phyloP scores from a whole-genome alignment of 371 early-diverging fungal species.

The Actinomucor elegans region DNA sequence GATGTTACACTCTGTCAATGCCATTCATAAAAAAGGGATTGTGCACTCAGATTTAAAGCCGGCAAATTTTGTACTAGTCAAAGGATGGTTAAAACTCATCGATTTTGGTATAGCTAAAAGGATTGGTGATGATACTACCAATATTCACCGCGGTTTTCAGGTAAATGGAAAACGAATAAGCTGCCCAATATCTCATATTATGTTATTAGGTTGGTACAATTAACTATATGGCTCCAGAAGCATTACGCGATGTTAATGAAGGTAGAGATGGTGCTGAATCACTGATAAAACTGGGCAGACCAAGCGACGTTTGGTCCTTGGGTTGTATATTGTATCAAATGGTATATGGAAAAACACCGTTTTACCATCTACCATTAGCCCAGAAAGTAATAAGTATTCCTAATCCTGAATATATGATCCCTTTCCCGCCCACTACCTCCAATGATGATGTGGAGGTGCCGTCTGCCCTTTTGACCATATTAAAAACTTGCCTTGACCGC shows the following conservation, averaged over 20 bases:
- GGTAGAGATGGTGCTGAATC: slow-evolving; percentile 11
- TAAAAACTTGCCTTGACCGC: slow-evolving; percentile 1
- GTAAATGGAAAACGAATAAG: slow-evolving; percentile 23
- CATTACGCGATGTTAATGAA: slow-evolving; percentile 49
- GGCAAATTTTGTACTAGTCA: slow-evolving; percentile 88
- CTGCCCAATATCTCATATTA: background rate
- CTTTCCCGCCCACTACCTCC: slow-evolving; percentile 36
- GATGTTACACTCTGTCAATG: slow-evolving; percentile 92
- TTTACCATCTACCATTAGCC: slow-evolving; percentile 66
- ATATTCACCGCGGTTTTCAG: slow-evolving; percentile 87
- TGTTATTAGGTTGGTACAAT: slow-evolving; percentile 78
- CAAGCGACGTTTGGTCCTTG: slow-evolving; percentile 97
- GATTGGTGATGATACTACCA: slow-evolving; percentile 94
- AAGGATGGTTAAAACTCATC: slow-evolving; percentile 87
- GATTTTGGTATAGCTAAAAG: slow-evolving; percentile 99
- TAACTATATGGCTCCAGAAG: slow-evolving; percentile 98
- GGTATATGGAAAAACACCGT: slow-evolving; percentile 91
- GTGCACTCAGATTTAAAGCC: slow-evolving; percentile 98
- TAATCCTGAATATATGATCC: slow-evolving; percentile 63
- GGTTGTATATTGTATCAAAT: slow-evolving; percentile 98
- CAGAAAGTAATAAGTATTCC: slow-evolving; percentile 74
- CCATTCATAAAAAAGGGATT: slow-evolving; percentile 85
- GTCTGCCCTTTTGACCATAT: background rate
- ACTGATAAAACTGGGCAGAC: slow-evolving; percentile 53
- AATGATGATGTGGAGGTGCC: background rate